These are phyloP conservation scores for Syzygium malaccense DNA, from an alignment of 441 rosid species.

Conservation along the genomic window DNA sequence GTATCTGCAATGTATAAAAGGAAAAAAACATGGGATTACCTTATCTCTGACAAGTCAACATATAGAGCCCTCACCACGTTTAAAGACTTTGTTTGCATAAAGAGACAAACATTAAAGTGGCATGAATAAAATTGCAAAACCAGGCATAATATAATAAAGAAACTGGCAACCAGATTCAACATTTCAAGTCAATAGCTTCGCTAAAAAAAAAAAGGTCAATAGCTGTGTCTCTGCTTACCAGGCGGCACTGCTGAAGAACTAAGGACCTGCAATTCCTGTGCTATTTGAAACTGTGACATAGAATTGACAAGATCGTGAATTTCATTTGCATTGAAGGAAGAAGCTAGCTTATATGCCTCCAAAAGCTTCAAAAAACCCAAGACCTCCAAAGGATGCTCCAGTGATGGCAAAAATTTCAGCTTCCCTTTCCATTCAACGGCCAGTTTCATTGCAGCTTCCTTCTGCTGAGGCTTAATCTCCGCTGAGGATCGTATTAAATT, in stretches of 20 bases:
- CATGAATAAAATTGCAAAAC: not conserved
- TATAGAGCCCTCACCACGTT: not conserved
- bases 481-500: constrained; percentile 20
- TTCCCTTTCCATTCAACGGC: constrained; percentile 31
- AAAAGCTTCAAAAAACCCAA: constrained; percentile 32
- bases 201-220: not conserved
- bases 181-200: not conserved
- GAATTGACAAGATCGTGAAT: constrained; percentile 13
- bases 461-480: constrained; percentile 15
- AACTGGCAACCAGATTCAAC: not conserved
- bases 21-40: not conserved
- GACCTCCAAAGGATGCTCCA: constrained; percentile 22
- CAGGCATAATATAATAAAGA: not conserved
- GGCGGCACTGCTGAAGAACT: not conserved
- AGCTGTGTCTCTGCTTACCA: constrained; percentile 11
- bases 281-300: constrained; percentile 11
- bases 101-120: not conserved
- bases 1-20: not conserved
- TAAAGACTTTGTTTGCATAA: not conserved
- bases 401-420: constrained; percentile 1
- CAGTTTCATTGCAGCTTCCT: constrained; percentile 24
- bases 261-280: constrained; percentile 22
- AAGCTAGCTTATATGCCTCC: constrained; percentile 29
- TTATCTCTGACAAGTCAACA: not conserved
- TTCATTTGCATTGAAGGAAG: constrained; percentile 18